A percentile compares a stretch with the other conserved stretches of the same genome.
These are phyloP conservation scores for Alternaria ethzedia DNA, from an alignment of 2,329 filamentous ascomycete species.

Conservation along the genomic window DNA sequence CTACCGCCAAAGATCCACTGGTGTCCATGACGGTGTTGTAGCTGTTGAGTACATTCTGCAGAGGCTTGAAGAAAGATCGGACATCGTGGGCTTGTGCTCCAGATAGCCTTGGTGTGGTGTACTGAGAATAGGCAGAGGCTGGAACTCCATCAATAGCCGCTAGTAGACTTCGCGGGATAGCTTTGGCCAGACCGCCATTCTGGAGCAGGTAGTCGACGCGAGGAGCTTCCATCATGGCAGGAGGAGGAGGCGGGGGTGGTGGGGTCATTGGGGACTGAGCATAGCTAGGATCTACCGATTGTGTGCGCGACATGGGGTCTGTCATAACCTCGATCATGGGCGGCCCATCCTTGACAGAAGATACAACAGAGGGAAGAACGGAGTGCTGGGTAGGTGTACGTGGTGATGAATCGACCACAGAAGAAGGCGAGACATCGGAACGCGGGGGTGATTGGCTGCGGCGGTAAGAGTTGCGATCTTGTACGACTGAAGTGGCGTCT, in stretches of 20 bases:
- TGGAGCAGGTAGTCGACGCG: slow-evolving; percentile 91
- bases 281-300: slow-evolving; percentile 47
- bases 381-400: slow-evolving; percentile 53
- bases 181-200: slow-evolving; percentile 78
- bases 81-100: slow-evolving; percentile 61
- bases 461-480: slow-evolving; percentile 40
- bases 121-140: slow-evolving; percentile 65
- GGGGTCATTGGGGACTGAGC: slow-evolving; percentile 60
- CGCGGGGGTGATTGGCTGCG: slow-evolving; percentile 40
- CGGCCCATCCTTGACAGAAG: slow-evolving; percentile 43
- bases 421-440: slow-evolving; percentile 50
- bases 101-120: slow-evolving; percentile 58
- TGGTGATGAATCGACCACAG: slow-evolving; percentile 53
- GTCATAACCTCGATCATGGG: slow-evolving; percentile 54
- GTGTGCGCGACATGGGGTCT: slow-evolving; percentile 45
- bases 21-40: slow-evolving; percentile 82
- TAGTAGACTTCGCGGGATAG: slow-evolving; percentile 76
- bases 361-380: slow-evolving; percentile 42
- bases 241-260: slow-evolving; percentile 74
- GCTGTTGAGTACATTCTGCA: slow-evolving; percentile 82
- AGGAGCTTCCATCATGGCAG: slow-evolving; percentile 72
- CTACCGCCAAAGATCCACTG: slow-evolving; percentile 89
- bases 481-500: slow-evolving; percentile 55
- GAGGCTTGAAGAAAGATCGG: slow-evolving; percentile 79
- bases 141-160: slow-evolving; percentile 65